These are phyloP conservation scores for Penicillium cosmopolitanum DNA, from an alignment of 495 filamentous ascomycete species.

Conservation along the genomic window DNA sequence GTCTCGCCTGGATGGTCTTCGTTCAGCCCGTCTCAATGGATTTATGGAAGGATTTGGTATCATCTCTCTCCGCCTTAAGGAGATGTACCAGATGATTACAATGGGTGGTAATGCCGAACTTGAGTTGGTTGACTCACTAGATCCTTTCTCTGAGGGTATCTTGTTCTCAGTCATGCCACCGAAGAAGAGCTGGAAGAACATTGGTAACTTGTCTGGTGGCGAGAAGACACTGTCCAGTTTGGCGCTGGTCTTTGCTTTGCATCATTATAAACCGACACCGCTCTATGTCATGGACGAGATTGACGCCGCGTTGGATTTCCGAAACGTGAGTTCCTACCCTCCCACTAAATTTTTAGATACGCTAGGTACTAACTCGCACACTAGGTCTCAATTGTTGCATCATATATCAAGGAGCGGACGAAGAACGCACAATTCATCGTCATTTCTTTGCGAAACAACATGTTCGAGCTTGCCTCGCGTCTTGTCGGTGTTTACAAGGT, in stretches of 20 bases:
- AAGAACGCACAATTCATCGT: conserved; percentile 99
- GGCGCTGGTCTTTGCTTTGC: conserved; percentile 93
- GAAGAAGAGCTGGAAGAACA: conserved; percentile 99
- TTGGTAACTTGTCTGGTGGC: conserved; percentile 88
- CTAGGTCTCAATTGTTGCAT: conserved; percentile 97
- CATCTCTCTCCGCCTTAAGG: conserved; percentile 94
- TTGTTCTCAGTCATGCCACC: conserved; percentile 98
- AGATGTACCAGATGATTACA: conserved; percentile 99
- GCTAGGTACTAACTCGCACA: conserved; percentile 12
- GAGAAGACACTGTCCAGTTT: conserved; percentile 96
- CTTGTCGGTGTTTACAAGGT: conserved; percentile 98
- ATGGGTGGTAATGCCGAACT: conserved; percentile 99
- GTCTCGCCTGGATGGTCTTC: conserved; percentile 85
- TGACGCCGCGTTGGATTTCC: conserved; percentile 95
- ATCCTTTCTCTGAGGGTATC: conserved; percentile 97
- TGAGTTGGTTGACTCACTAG: conserved; percentile 91
- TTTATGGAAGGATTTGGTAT: conserved; percentile 98
- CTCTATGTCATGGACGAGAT: conserved; percentile 99
- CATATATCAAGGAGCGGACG: conserved; percentile 97
- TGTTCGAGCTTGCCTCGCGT: conserved; percentile 96
- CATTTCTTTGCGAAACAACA: conserved; percentile 97
- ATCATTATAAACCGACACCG: conserved; percentile 97
- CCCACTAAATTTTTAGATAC: not conserved
- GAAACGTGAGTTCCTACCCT: conserved; percentile 71
- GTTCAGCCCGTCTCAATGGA: conserved; percentile 84